Base-by-base conservation (phyloP, 805 yeast genomes). In the Metschnikowia bowlesiae region DNA sequence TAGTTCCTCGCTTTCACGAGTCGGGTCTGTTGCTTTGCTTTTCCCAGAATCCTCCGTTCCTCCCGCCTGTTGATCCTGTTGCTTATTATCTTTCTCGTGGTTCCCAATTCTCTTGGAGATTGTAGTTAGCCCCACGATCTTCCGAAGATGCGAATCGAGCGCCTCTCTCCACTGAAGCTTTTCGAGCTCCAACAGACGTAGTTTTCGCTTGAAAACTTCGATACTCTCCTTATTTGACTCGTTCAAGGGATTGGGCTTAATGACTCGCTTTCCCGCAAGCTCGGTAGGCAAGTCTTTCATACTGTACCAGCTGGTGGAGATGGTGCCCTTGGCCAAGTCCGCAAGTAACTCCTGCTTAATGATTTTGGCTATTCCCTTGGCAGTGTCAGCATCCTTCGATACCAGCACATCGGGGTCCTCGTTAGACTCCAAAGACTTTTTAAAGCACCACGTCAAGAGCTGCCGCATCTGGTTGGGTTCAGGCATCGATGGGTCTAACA, bases 391-490 rank as follows among this genome's bases (percentile, higher is more conserved):
- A 38, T 75, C 78, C 34, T 44, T 28, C 33, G 31, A 18, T 8
- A 16, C 40, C 39, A 44, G 46, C 10, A 34, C 14, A 14, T 37
- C 44, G 10, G 36, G 44, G 52, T 54, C 58, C 45, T 66, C 70
- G 40, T 65, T 62, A 1, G 39, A 36, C 36, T 67, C 70, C 39
- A 78, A 55, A 34, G 74, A 71, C 57, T 84, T 73, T 52, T 79
- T 79, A 32, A 81, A 73, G 54, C 87, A 81, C 94, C 92, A 86
- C 2, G 80, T 70, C 43, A 87, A 62, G 29, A 87, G 62, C 59
- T 85, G 89, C 54, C 85, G 73, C 85, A 87, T 82, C 54, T 82
- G 74, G 57, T 83, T 85, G 2, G 91, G 89, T 45, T 83, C 91
- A 0, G 92, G 87, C 37, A 84, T 57, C 34, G 78, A 75, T 5